Base-by-base conservation (phyloP, 2,329 filamentous ascomycete genomes). In the Epichloe brachyelytri region DNA sequence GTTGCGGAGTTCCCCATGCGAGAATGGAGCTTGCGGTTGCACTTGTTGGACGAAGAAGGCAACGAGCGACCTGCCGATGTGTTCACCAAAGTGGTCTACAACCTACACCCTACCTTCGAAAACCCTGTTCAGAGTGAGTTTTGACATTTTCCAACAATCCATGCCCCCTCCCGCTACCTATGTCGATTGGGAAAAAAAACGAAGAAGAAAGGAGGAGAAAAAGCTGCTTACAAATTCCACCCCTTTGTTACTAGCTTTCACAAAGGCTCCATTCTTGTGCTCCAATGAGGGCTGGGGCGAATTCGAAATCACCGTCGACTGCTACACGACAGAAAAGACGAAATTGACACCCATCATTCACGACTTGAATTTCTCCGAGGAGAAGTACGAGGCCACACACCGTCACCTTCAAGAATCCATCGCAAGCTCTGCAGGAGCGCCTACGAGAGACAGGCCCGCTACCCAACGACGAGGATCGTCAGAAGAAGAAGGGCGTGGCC, bases 261-360 rank as follows among this genome's bases (percentile, higher is more conserved):
- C 83, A 63, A 83, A 86, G 57, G 80, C 89, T 0, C 93, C 93
- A 0, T 98, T 97, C 72, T 78, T 78, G 57, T 95, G 95, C 68
- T 76, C 82, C 56, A 95, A 98, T 69, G 87, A 96, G 70, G 93
- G 93, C 59, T 98, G 93, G 93, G 93, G 93, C 63, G 93, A 97
- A 71, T 98, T 98, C 66, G 93, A 97, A 65, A 91, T 98, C 82
- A 77, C 75, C 46, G 93, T 97, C 62, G 81, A 86, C 55, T 78
- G 94, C 59, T 85, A 83, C 63, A 86, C 85, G 43, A 82, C 85
- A 33, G 88, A 93, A 69, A 96, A 96, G 75, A 85, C 84, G 52
- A 91, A 95, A 63, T 80, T 88, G 62, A 75, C 79, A 14, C 66
- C 65, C 54, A 76, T 98, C 57, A 71, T 76, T 48, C 93, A 98